Percentiles rank a stretch among this genome's conserved stretches.
Evolutionary conservation across 169 alveolate genomes (phyloP).

Genomic region (Babesia ovis): DNA sequence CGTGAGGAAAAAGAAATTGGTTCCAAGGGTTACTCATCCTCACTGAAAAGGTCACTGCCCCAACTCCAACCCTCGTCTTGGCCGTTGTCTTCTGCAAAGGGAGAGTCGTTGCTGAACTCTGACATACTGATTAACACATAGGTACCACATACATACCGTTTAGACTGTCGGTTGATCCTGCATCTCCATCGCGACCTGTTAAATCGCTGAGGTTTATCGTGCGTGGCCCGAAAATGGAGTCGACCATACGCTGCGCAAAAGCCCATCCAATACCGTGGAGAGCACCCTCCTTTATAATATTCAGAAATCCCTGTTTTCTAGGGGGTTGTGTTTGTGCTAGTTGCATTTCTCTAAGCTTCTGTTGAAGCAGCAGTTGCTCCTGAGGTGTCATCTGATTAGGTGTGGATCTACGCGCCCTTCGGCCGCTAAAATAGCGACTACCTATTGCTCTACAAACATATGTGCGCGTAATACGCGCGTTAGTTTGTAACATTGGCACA

Average conservation of each 20-base stretch:
- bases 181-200: neutral
- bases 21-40: constrained; percentile 54
- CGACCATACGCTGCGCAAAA: constrained; percentile 58
- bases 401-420: constrained; percentile 12
- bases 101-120: constrained; percentile 28
- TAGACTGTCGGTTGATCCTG: neutral
- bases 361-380: constrained; percentile 33
- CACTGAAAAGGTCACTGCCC: constrained; percentile 49
- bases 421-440: constrained; percentile 21
- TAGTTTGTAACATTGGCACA: neutral
- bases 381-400: constrained; percentile 10
- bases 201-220: constrained; percentile 24
- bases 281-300: constrained; percentile 42
- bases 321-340: constrained; percentile 23
- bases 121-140: neutral
- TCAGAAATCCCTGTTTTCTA: constrained; percentile 28
- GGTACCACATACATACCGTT: neutral
- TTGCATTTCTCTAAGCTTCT: constrained; percentile 47
- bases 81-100: constrained; percentile 36
- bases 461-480: neutral
- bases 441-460: neutral
- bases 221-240: constrained; percentile 58
- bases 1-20: constrained; percentile 26
- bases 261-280: constrained; percentile 62
- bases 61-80: constrained; percentile 65